Evolutionary conservation across 2,329 filamentous ascomycete genomes (phyloP).

Genomic region (Diplocarpon mali): DNA sequence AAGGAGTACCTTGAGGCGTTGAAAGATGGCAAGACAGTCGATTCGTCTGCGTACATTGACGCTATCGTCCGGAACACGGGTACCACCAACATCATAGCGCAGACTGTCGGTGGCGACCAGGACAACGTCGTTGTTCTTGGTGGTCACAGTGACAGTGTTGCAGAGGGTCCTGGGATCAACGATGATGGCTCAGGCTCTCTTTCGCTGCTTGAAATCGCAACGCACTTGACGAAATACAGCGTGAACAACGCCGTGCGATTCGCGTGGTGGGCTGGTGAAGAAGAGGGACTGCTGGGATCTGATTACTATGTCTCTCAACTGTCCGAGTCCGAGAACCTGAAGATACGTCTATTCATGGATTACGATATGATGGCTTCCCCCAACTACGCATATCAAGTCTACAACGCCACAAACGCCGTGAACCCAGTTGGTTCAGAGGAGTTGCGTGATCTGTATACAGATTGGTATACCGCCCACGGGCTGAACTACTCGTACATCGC

Average conservation of each 20-base stretch:
- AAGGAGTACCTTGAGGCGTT: slow-evolving; percentile 43
- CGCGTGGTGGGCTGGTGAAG: slow-evolving; percentile 58
- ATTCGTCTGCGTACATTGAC: slow-evolving; percentile 49
- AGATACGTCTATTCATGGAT: slow-evolving; percentile 57
- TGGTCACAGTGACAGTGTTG: slow-evolving; percentile 52
- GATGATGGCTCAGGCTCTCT: slow-evolving; percentile 31
- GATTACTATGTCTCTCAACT: slow-evolving; percentile 49
- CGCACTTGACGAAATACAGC: slow-evolving; percentile 43
- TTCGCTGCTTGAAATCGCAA: slow-evolving; percentile 50
- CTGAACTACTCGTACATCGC: slow-evolving; percentile 59
- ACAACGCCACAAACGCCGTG: slow-evolving; percentile 58
- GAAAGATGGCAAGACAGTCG: slow-evolving; percentile 36
- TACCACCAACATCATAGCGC: slow-evolving; percentile 47
- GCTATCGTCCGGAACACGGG: slow-evolving; percentile 35
- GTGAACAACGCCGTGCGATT: slow-evolving; percentile 58
- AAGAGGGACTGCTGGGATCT: slow-evolving; percentile 54
- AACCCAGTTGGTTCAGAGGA: slow-evolving; percentile 63
- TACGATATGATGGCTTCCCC: slow-evolving; percentile 61
- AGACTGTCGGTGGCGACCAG: slow-evolving; percentile 46
- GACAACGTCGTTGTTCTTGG: slow-evolving; percentile 57
- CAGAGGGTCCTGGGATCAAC: slow-evolving; percentile 43
- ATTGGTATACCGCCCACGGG: slow-evolving; percentile 52
- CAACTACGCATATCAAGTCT: slow-evolving; percentile 58
- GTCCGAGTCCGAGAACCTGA: slow-evolving; percentile 44
- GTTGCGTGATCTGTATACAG: slow-evolving; percentile 54